Base-by-base conservation (phyloP, 2,329 filamentous ascomycete genomes). In the Metarhizium sp. region DNA sequence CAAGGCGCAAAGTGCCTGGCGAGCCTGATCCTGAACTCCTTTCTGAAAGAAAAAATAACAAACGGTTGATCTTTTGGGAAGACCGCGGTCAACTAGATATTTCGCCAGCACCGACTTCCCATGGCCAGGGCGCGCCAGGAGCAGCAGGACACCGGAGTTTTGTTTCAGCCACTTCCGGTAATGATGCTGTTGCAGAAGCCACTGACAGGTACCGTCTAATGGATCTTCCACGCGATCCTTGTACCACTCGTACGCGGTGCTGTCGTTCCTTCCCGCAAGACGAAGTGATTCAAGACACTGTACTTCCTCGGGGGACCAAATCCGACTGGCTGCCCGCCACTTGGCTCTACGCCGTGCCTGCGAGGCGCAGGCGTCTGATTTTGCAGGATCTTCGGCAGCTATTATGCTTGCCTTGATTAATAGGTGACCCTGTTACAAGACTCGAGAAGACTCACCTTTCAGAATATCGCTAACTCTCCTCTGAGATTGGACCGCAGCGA, bases 11-110 rank as follows among this genome's bases (percentile, higher is more conserved):
- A 74, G 63, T 1, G 69, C 70, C 57, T 69, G 66, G 0, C 56
- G 42, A 25, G 65, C 53, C 1, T 58, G 71, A 34, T 71, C 65
- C 52, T 74, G 71, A 43, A 67, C 63, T 53, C 66, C 56, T 38
- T 71, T 68, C 54, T 73, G 73, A 61, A 75, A 75, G 55, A 75
- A 76, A 57, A 73, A 75, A 60, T 75, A 75, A 59, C 71, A 74
- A 2, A 71, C 61, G 1, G 63, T 65, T 54, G 58, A 48, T 2
- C 18, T 14, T 29, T 25, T 25, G 25, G 60, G 61, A 1, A 72
- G 58, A 7, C 47, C 55, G 6, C 68, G 29, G n/a, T 48, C 16
- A 8, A 48, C 42, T 16, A 45, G 3, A 16, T 45, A 45, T 18
- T 45, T 45, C 8, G 70, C 64, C 43, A 74, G 50, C 0, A 68